A percentile compares a stretch with the other conserved stretches of the same genome.
Conservation (phyloP, 2,329 filamentous ascomycete genomes). For the Helminthosporium solani region DNA sequence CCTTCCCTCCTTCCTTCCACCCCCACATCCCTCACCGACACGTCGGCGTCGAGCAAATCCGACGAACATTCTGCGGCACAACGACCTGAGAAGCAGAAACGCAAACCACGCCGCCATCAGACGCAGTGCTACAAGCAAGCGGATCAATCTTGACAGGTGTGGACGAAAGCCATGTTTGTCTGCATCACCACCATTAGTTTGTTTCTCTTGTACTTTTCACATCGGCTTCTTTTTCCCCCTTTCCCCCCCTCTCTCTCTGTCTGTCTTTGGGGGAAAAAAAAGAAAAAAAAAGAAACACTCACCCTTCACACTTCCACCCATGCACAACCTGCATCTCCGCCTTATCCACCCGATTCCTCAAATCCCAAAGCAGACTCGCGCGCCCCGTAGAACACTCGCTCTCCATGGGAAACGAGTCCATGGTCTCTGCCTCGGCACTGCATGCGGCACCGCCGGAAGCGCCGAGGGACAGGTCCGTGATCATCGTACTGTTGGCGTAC, state of each 20-base stretch:
- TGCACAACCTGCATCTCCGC: slow-evolving; percentile 30
- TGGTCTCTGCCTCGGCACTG: slow-evolving; percentile 11
- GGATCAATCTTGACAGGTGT: slow-evolving; percentile 10
- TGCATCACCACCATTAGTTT: not conserved
- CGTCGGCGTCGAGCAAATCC: slow-evolving; percentile 10
- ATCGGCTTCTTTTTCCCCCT: not conserved
- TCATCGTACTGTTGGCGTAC: slow-evolving; percentile 16
- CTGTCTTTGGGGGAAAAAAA: not conserved
- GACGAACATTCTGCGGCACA: slow-evolving; percentile 9
- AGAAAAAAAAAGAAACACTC: slow-evolving; percentile 8
- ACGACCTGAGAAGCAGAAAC: not conserved
- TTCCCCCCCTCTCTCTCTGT: not conserved
- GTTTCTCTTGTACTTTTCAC: no score
- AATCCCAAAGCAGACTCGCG: slow-evolving; percentile 23
- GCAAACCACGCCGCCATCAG: not conserved
- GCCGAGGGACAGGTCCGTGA: slow-evolving; percentile 13
- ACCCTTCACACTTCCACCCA: slow-evolving; percentile 32
- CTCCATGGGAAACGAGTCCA: slow-evolving; percentile 18
- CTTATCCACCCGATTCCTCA: slow-evolving; percentile 17
- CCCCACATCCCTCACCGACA: no score
- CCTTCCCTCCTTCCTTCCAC: no score
- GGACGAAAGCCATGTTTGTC: slow-evolving; percentile 10
- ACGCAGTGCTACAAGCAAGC: slow-evolving; percentile 2
- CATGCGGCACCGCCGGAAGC: slow-evolving; percentile 21
- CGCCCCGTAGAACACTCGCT: slow-evolving; percentile 23